Evolutionary conservation across 495 filamentous ascomycete genomes (phyloP).

Genomic region (Podospora fimiseda): DNA sequence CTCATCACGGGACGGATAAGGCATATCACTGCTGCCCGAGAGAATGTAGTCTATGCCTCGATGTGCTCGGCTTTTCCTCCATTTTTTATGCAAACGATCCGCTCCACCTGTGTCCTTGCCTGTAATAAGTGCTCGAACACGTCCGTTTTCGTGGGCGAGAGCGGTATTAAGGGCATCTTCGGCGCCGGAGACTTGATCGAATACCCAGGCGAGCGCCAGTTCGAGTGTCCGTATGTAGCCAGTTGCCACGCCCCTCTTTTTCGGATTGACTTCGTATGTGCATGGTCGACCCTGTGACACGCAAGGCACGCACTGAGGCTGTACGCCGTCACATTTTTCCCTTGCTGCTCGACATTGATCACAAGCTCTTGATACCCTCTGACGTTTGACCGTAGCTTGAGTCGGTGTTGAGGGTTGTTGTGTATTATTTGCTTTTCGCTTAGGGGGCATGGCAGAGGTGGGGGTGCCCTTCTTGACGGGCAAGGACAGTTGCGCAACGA

Average conservation of each 20-base stretch:
- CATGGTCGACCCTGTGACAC: conserved; percentile 52
- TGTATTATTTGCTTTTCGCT: conserved; percentile 15
- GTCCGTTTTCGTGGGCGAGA: conserved; percentile 22
- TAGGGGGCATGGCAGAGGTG: conserved; percentile 17
- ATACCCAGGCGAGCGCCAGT: conserved; percentile 34
- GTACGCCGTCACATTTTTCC: conserved; percentile 61
- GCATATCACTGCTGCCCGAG: conserved; percentile 30
- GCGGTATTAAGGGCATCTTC: conserved; percentile 27
- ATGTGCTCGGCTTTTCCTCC: conserved; percentile 51
- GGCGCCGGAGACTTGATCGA: conserved; percentile 25
- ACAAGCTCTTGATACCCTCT: conserved; percentile 62
- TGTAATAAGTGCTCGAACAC: conserved; percentile 17
- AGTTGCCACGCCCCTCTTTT: conserved; percentile 62
- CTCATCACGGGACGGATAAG: conserved; percentile 28
- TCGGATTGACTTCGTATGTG: conserved; percentile 62
- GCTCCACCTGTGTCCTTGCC: conserved; percentile 47
- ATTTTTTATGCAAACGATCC: conserved; percentile 51
- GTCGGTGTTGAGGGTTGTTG: background rate
- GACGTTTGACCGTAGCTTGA: conserved; percentile 37
- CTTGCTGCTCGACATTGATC: conserved; percentile 60
- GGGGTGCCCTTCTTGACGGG: background rate
- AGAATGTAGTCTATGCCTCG: conserved; percentile 51
- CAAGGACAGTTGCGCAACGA: background rate
- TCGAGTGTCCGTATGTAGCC: conserved; percentile 61
- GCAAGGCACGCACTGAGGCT: conserved; percentile 59